A percentile compares a stretch with the other conserved stretches of the same genome.
These are phyloP conservation scores for Mycosphaerella sp. DNA, from an alignment of 2,329 filamentous ascomycete genomes.

Conservation along the genomic window DNA sequence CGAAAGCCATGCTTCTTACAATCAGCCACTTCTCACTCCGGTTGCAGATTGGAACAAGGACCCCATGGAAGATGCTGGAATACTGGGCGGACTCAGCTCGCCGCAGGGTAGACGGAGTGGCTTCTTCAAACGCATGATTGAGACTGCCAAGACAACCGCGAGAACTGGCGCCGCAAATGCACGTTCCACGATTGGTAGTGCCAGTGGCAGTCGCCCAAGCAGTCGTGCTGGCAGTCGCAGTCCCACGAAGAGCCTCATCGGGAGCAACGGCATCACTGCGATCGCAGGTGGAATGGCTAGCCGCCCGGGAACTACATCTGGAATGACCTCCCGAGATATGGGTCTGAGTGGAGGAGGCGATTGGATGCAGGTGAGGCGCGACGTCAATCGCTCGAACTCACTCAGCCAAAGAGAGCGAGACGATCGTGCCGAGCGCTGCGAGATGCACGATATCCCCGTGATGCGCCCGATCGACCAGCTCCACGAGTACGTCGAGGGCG, in stretches of 20 bases:
- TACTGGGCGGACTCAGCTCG: slow-evolving; percentile 68
- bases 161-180: slow-evolving; percentile 73
- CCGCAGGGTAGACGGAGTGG: slow-evolving; percentile 76
- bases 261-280: slow-evolving; percentile 45
- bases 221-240: slow-evolving; percentile 37
- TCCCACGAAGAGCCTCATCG: slow-evolving; percentile 42
- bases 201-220: slow-evolving; percentile 32
- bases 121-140: slow-evolving; percentile 93
- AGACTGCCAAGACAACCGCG: slow-evolving; percentile 79
- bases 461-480: slow-evolving; percentile 86
- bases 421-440: slow-evolving; percentile 80
- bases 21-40: slow-evolving; percentile 53
- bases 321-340: slow-evolving; percentile 57
- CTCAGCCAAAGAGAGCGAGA: slow-evolving; percentile 79
- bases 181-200: slow-evolving; percentile 72
- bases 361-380: slow-evolving; percentile 95
- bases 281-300: slow-evolving; percentile 47
- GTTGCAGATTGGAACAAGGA: slow-evolving; percentile 56
- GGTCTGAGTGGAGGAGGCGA: slow-evolving; percentile 62
- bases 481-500: slow-evolving; percentile 75
- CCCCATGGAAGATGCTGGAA: slow-evolving; percentile 57
- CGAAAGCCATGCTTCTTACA: slow-evolving; percentile 66
- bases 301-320: slow-evolving; percentile 25
- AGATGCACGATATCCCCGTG: slow-evolving; percentile 88
- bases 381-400: slow-evolving; percentile 92